Evolutionary conservation across 2,329 filamentous ascomycete genomes (phyloP), one percentile per base, ranked within the genome.

Genomic region (Talaromyces sp.): DNA sequence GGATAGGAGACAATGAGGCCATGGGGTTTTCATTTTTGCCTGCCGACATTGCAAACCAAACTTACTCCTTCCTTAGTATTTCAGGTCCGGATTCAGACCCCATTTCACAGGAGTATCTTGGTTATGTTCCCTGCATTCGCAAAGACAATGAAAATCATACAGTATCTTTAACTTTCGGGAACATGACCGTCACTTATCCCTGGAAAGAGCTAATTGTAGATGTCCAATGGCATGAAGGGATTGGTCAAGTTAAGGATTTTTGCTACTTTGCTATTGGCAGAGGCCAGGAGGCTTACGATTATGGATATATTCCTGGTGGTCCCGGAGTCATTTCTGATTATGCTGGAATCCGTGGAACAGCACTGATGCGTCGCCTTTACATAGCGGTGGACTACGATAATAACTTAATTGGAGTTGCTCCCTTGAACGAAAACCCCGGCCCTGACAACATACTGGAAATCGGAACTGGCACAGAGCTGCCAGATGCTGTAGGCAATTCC

Each of bases 301-400:
- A 80, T 83, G 80, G 85, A 1, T 19, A 29, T 35, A 38, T 27
- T 43, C n/a, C 51, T 17, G 41, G 21, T 11, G 41, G 41, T n/a
- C 21, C 41, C 8, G n/a, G 8, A 24, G 41, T 14, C 41, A 2
- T 46, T 46, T 81, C 80, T 2, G 65, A 72, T 1, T 78, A 81
- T 31, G 81, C 82, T 17, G 80, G 82, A 53, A 83, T 89, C 1
- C 75, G 90, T 31, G 88, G 88, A n/a, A 88, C 90, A 70, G 89
- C 87, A 0, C 91, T 91, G 70, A 76, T 91, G 59, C 80, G 88
- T 43, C 88, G 85, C 24, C 88, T 88, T 0, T 90, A 91, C 65
- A 81, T 89, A 24, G 88, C 91, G 11, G n/a, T n/a, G n/a, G 87
- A 90, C 70, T 77, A 90, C 21, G 83, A 80, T 38, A 89, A 88